Base-by-base conservation (phyloP, 176 grass and related monocot species). In the Eleusine indica region DNA sequence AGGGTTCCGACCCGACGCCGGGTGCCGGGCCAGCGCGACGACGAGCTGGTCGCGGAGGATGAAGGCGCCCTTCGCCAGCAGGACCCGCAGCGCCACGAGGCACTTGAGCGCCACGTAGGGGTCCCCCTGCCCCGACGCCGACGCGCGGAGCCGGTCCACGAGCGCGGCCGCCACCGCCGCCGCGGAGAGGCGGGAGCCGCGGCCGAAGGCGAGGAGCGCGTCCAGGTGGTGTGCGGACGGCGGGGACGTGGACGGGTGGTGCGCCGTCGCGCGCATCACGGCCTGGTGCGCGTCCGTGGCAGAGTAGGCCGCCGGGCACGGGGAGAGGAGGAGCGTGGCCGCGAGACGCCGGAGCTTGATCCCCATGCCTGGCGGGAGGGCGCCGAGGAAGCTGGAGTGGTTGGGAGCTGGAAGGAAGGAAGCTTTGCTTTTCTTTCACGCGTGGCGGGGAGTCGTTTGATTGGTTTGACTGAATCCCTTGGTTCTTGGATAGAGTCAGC, bases 41-140 rank as follows among this genome's bases (percentile, higher is more conserved):
- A 91, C 66, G 73, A 97, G 82, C 88, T 97, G 95, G 80, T 97
- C 95, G 54, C 89, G 92, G 58, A 97, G 86, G 84, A 94, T 97
- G 90, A 97, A 97, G 10, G 90, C 69, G 25, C 92, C 92, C 13
- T 73, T 78, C 51, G 65, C 61, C 67, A 97, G 86, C 58, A 97
- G 92, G 29, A 86, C 17, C 51, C 91, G 57, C 80, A 97, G 80
- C 41, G 78, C 42, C 16, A 97, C 84, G 61, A 97, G 95, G 66
- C 86, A 94, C 85, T 97, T 97, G 81, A 97, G 83, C 0, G 92
- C 92, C 19, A 94, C 95, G 35, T 88, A 47, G 38, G 95, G 81
- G 86, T 97, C 82, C 0, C 87, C 86, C 9, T 89, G 62, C 2
- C 88, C 91, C 44, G 79, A 53, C 0, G 91, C 28, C 46, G 90